phyloP scores from a whole-genome alignment of 495 filamentous ascomycete species.

The Mytilinidion resinicola region DNA sequence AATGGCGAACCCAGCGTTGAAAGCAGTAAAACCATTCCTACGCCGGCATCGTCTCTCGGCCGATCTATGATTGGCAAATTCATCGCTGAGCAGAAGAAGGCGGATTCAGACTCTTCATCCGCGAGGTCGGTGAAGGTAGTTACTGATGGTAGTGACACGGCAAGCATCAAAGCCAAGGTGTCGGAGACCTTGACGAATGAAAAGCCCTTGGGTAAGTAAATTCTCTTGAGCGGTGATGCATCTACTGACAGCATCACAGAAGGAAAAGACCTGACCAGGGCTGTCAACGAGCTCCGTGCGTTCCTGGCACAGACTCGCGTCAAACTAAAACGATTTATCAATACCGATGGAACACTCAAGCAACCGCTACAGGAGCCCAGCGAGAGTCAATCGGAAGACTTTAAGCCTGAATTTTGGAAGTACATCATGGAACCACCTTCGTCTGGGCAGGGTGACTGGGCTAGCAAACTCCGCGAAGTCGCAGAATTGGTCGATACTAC shows the following conservation, averaged over 20 bases:
- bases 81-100: conserved; percentile 47
- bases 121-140: conserved; percentile 51
- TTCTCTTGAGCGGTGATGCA: neutral
- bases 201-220: conserved; percentile 42
- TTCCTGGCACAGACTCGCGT: conserved; percentile 81
- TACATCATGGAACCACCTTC: conserved; percentile 40
- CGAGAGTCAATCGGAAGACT: conserved; percentile 41
- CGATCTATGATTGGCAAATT: conserved; percentile 44
- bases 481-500: conserved; percentile 87
- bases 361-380: conserved; percentile 44
- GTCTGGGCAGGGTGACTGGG: conserved; percentile 55
- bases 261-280: conserved; percentile 72
- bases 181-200: conserved; percentile 32
- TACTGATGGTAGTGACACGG: conserved; percentile 42
- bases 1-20: conserved; percentile 24
- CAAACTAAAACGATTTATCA: conserved; percentile 73
- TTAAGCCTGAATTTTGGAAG: conserved; percentile 34
- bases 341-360: conserved; percentile 68
- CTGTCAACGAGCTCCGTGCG: conserved; percentile 72
- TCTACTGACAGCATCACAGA: conserved; percentile 37
- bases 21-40: conserved; percentile 31
- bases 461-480: conserved; percentile 61
- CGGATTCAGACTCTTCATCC: conserved; percentile 57
- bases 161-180: conserved; percentile 41
- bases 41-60: conserved; percentile 16